A percentile compares a stretch with the other conserved stretches of the same genome.
Evolutionary conservation across 768 basidiomycete genomes (phyloP).

Genomic region (Tremella fuciformis): DNA sequence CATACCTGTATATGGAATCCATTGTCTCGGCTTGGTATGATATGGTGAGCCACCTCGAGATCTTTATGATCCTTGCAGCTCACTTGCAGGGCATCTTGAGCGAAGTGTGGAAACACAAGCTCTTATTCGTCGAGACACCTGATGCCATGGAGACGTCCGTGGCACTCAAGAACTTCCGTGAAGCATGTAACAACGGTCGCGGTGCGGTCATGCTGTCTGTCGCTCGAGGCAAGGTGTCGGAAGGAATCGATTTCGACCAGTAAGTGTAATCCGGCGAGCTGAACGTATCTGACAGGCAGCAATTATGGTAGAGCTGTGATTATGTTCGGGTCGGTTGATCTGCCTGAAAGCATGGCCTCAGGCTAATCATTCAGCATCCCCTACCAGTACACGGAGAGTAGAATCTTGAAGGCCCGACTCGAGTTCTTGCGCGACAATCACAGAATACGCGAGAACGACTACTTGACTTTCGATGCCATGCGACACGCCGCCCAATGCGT

Average conservation of each 20-base stretch:
- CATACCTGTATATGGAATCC: slow-evolving; percentile 99
- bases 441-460: slow-evolving; percentile 96
- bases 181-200: slow-evolving; percentile 96
- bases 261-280: slow-evolving; percentile 24
- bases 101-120: slow-evolving; percentile 99
- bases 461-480: slow-evolving; percentile 98
- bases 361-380: slow-evolving; percentile 64
- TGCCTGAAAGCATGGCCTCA: not conserved
- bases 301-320: slow-evolving; percentile 98
- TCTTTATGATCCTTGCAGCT: not conserved
- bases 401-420: slow-evolving; percentile 91
- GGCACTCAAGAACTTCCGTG: slow-evolving; percentile 92
- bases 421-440: slow-evolving; percentile 98
- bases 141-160: slow-evolving; percentile 99
- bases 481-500: slow-evolving; percentile 98
- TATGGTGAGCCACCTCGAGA: slow-evolving; percentile 66
- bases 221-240: slow-evolving; percentile 97
- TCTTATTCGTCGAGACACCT: slow-evolving; percentile 98
- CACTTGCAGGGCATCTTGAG: slow-evolving; percentile 82
- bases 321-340: slow-evolving; percentile 83
- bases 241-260: slow-evolving; percentile 99
- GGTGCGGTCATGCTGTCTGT: slow-evolving; percentile 95
- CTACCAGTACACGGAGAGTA: slow-evolving; percentile 96
- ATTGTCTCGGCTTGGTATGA: slow-evolving; percentile 99
- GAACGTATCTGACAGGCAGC: slow-evolving; percentile 24